Evolutionary conservation across 2,329 filamentous ascomycete species (phyloP).

Genomic region (Calonectria multiphialidica): DNA sequence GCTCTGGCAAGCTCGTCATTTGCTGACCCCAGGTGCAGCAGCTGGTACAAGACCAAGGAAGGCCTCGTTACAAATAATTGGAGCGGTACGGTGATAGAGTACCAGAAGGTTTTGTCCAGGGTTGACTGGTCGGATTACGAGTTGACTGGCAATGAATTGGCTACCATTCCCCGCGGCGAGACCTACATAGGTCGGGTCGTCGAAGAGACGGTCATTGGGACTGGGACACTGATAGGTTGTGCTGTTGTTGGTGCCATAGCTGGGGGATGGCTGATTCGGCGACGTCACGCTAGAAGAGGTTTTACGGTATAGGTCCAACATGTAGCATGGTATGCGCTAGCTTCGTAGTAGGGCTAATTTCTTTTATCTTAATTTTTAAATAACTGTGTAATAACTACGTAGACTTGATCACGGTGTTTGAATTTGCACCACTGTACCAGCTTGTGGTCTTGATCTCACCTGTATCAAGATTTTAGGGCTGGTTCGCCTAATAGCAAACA

Average conservation of each 20-base stretch:
- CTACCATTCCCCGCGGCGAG: background rate
- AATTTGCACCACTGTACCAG: too few relatives aligned
- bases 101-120: conserved; percentile 12
- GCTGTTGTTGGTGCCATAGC: background rate
- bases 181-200: conserved; percentile 14
- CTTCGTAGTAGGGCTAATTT: too few relatives aligned
- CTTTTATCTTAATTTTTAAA: background rate
- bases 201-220: conserved; percentile 1
- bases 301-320: background rate
- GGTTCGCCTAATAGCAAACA: too few relatives aligned
- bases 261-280: background rate
- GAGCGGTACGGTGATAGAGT: conserved; percentile 15
- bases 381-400: too few relatives aligned
- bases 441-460: too few relatives aligned
- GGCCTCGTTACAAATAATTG: conserved; percentile 16
- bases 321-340: background rate
- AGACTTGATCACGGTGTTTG: too few relatives aligned
- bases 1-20: conserved; percentile 5
- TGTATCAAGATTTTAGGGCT: too few relatives aligned
- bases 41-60: conserved; percentile 15
- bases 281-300: background rate
- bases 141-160: background rate
- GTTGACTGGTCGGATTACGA: conserved; percentile 14
- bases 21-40: conserved; percentile 12
- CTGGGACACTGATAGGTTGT: background rate